Base-by-base conservation (phyloP, 345 rosid species). In the Heritiera littoralis region DNA sequence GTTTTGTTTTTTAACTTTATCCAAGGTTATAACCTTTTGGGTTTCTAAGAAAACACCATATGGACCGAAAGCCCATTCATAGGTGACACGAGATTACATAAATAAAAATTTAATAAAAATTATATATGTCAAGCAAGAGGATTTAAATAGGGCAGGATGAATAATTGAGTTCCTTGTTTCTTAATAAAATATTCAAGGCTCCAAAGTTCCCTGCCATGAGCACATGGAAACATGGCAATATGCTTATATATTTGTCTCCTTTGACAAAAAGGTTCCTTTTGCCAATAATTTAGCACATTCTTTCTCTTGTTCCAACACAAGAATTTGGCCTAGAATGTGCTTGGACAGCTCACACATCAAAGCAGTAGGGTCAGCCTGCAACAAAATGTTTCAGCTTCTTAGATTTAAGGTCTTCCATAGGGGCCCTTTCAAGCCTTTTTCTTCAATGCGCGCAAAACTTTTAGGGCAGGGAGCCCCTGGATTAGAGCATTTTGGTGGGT, bases 301-400 rank as follows among this genome's bases (percentile, higher is more conserved):
- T 46, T 46, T 66, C 17, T 75, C 35, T n/a, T 30, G 20, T 46
- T 14, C 66, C 56, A 35, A 38, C 49, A 43, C 55, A 15, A 7
- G 54, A 15, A 76, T 51, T 61, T 38, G 56, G 73, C 61, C 58
- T 20, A 18, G 77, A 85, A 86, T 86, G 88, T 86, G 86, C 78
- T 48, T 3, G 14, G 43, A 83, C 87, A 84, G 84, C 82, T 79
- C 85, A 81, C 45, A 60, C 55, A 70, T 75, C 35, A 80, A 80
- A 78, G 80, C 18, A 23, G 83, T 75, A 74, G 85, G 86, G 85
- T 67, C 80, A 14, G n/a, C 40, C 58, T 54, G 64, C 59, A 81
- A 54, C 78, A 66, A 58, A 81, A 78, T 83, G 79, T 78, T 18
- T 60, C 66, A 6, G 55, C 76, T 77, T 66, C 28, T 59, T 12